Conservation (phyloP, 1,284 basidiomycete species). For the Ceratobasidium sp. region DNA sequence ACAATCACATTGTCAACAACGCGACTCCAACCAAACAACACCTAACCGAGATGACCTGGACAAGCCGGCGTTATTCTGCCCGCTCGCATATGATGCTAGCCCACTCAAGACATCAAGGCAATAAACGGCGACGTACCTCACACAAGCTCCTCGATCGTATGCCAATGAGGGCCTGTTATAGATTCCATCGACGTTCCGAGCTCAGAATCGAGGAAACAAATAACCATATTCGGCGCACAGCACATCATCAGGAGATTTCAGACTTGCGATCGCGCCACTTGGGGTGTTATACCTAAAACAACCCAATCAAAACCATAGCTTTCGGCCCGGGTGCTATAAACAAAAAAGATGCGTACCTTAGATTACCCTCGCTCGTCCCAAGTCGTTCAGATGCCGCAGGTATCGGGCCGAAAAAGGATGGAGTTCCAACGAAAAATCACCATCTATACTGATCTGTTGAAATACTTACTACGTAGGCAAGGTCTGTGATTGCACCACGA, state of each 20-base stretch:
- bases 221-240: too few species aligned
- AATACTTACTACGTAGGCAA: slow-evolving; percentile 4
- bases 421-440: background rate
- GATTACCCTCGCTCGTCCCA: background rate
- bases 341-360: background rate
- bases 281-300: too few species aligned
- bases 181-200: slow-evolving; percentile 5
- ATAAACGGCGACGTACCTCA: background rate
- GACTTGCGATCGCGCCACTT: background rate
- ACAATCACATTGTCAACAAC: background rate
- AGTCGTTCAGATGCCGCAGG: background rate
- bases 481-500: background rate
- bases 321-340: background rate
- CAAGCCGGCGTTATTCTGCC: slow-evolving; percentile 2
- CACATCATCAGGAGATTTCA: background rate
- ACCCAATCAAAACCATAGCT: background rate
- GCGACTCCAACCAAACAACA: background rate
- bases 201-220: background rate
- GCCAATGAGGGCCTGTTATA: background rate
- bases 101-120: slow-evolving; percentile 6
- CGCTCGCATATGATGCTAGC: background rate
- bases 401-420: background rate
- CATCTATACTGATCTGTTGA: slow-evolving; percentile 3
- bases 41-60: slow-evolving; percentile 16
- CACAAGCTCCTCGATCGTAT: background rate